phyloP scores from a whole-genome alignment of 129 eudicot genomes.

The Arctium lappa region DNA sequence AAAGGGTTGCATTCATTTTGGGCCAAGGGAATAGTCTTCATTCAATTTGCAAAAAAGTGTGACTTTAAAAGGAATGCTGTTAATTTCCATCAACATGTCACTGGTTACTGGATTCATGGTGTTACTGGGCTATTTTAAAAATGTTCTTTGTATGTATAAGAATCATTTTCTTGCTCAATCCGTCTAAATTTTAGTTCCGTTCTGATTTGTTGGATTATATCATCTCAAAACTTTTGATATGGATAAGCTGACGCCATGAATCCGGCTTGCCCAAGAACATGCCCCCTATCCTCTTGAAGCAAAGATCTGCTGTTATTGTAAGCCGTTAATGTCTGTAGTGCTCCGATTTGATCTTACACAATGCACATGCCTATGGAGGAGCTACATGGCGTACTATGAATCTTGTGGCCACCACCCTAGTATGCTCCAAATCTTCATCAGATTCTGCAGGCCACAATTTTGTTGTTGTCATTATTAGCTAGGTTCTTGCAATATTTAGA shows the following conservation, averaged over 20 bases:
- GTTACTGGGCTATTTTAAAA: neutral
- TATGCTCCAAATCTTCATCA: slow-evolving; percentile 7
- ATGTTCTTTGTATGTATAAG: neutral
- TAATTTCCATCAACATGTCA: neutral
- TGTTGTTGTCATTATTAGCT: slow-evolving; percentile 2
- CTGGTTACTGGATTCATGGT: neutral
- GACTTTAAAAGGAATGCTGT: neutral
- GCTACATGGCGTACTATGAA: neutral
- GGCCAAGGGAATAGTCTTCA: neutral
- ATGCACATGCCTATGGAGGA: slow-evolving; percentile 9
- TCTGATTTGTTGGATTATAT: neutral
- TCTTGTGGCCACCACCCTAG: slow-evolving; percentile 30
- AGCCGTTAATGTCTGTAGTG: neutral
- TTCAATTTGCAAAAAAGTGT: neutral
- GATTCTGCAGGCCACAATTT: neutral
- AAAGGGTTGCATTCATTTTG: neutral
- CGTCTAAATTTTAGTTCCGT: neutral
- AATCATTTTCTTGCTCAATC: neutral
- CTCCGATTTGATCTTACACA: neutral
- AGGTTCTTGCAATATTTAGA: neutral
- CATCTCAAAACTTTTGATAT: neutral
- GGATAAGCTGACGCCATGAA: neutral
- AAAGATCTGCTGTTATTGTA: neutral
- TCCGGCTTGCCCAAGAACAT: neutral
- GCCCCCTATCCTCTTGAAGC: neutral